Percentiles rank a stretch among this genome's conserved stretches.
Conservation (phyloP, 1,284 basidiomycete species). For the Sanghuangporus baumii region DNA sequence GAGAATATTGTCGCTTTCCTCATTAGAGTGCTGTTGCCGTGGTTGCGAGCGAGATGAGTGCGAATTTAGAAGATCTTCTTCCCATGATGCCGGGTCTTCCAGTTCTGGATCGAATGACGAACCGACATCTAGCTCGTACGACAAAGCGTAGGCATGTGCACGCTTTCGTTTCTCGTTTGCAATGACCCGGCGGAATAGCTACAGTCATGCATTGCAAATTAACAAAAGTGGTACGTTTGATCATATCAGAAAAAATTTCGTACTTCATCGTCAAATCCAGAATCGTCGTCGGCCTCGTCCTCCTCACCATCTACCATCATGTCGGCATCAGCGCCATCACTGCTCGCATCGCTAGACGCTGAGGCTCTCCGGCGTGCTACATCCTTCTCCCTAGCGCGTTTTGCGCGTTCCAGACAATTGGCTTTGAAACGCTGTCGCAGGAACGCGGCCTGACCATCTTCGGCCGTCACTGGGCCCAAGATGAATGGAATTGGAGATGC, state of each 20-base stretch:
- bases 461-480: conserved; percentile 22
- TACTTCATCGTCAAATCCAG: conserved; percentile 60
- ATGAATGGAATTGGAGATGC: conserved; percentile 11
- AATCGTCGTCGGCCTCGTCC: conserved; percentile 37
- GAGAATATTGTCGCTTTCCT: neutral
- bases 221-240: conserved; percentile 5
- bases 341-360: conserved; percentile 31
- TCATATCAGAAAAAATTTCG: conserved; percentile 13
- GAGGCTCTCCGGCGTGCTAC: conserved; percentile 33
- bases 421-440: conserved; percentile 57
- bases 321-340: conserved; percentile 44
- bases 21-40: neutral
- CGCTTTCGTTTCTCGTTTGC: conserved; percentile 42
- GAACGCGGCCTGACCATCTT: conserved; percentile 40
- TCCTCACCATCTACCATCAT: conserved; percentile 42
- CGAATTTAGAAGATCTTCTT: conserved; percentile 36
- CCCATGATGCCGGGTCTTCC: conserved; percentile 56
- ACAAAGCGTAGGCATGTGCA: conserved; percentile 48
- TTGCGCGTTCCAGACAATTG: conserved; percentile 53
- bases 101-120: conserved; percentile 68
- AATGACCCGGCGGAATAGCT: conserved; percentile 66
- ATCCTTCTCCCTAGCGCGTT: conserved; percentile 45
- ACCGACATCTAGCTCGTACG: conserved; percentile 62
- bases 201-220: conserved; percentile 3
- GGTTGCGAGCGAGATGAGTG: neutral